Conservation (phyloP, 176 grass and related monocot genomes). For the Typha latifolia region DNA sequence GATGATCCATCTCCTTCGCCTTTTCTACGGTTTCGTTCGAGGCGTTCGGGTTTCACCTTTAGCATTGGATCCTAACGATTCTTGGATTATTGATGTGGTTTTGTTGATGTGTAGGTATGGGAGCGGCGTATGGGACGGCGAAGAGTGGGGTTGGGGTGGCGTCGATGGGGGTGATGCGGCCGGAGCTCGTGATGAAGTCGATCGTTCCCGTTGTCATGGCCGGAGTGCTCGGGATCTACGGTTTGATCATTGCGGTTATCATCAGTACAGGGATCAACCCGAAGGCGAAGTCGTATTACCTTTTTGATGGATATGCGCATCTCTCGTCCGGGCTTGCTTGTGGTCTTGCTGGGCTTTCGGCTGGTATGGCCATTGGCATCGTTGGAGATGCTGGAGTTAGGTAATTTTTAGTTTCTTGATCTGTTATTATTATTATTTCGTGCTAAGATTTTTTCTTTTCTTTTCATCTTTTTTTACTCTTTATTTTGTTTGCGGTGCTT, state of each 20-base stretch:
- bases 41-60: constrained; percentile 1
- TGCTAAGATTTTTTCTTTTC: too few species aligned
- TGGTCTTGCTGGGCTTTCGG: constrained; percentile 80
- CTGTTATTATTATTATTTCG: too few species aligned
- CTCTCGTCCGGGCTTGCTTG: constrained; percentile 82
- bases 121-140: constrained; percentile 89
- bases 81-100: not conserved
- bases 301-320: constrained; percentile 90
- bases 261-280: constrained; percentile 96
- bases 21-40: constrained; percentile 8
- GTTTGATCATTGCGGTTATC: constrained; percentile 93
- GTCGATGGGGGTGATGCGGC: constrained; percentile 98
- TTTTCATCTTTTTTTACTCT: not conserved
- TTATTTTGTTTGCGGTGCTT: not conserved
- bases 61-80: too few species aligned
- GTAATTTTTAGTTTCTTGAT: constrained; percentile 19
- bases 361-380: constrained; percentile 96
- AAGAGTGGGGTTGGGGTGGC: constrained; percentile 99
- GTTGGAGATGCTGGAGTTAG: constrained; percentile 96
- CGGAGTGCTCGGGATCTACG: constrained; percentile 96
- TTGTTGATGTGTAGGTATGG: constrained; percentile 57
- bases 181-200: constrained; percentile 99
- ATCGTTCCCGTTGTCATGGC: constrained; percentile 99
- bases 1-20: not conserved
- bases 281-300: constrained; percentile 94